Evolutionary conservation across 2,329 filamentous ascomycete genomes (phyloP).

Genomic region (Dactylellina drechsleri): DNA sequence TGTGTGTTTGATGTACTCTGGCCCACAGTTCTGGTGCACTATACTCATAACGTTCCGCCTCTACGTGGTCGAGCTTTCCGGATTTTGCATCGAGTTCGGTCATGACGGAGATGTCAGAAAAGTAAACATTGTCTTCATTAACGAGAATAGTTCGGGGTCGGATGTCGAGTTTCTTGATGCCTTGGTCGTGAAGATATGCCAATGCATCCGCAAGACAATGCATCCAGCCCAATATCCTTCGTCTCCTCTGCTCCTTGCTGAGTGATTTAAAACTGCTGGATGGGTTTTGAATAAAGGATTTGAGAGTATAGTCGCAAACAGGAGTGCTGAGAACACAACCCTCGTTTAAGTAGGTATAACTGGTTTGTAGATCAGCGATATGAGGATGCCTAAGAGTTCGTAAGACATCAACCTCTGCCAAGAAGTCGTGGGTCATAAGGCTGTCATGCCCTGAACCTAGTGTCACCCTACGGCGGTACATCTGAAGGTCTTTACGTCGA

Average conservation of each 20-base stretch:
- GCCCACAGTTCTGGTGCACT: slow-evolving; percentile 73
- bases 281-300: slow-evolving; percentile 73
- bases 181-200: slow-evolving; percentile 73
- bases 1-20: slow-evolving; percentile 24
- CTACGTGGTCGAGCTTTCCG: slow-evolving; percentile 62
- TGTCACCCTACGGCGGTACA: slow-evolving; percentile 69
- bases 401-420: slow-evolving; percentile 70
- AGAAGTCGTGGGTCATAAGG: slow-evolving; percentile 66
- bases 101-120: slow-evolving; percentile 67
- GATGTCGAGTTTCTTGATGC: slow-evolving; percentile 73
- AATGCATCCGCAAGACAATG: slow-evolving; percentile 76
- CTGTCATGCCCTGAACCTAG: slow-evolving; percentile 65
- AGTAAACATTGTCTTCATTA: slow-evolving; percentile 73
- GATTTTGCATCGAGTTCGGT: slow-evolving; percentile 34
- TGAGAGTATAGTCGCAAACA: slow-evolving; percentile 73
- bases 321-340: slow-evolving; percentile 75
- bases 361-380: slow-evolving; percentile 75
- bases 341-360: slow-evolving; percentile 72
- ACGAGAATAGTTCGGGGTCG: slow-evolving; percentile 76
- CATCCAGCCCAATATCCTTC: slow-evolving; percentile 75
- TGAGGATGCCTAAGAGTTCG: slow-evolving; percentile 72
- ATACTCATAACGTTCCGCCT: slow-evolving; percentile 77
- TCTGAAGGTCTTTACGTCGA: slow-evolving; percentile 68
- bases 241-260: slow-evolving; percentile 69
- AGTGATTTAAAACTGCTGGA: slow-evolving; percentile 72